A percentile compares a stretch with the other conserved stretches of the same genome.
Conservation (phyloP, 345 rosid species). For the Gossypium sturtianum region DNA sequence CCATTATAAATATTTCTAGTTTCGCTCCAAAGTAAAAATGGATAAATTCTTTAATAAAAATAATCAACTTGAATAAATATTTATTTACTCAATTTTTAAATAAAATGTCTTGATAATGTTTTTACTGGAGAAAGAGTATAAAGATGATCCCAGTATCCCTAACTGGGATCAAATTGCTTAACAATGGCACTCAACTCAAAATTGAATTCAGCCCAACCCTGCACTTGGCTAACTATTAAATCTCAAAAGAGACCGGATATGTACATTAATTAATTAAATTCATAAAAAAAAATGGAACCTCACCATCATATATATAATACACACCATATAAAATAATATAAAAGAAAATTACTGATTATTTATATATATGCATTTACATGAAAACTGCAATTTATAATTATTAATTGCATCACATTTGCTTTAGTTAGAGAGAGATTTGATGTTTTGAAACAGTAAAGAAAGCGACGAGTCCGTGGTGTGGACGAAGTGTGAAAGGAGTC, state of each 20-base stretch:
- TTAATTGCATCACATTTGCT: neutral
- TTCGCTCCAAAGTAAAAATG: no score
- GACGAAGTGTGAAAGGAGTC: slow-evolving; percentile 23
- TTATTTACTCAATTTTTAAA: no score
- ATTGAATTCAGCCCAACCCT: neutral
- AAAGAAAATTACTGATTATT: no score
- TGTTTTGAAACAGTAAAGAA: slow-evolving; percentile 1
- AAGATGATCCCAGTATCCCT: slow-evolving; percentile 24
- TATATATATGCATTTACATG: neutral
- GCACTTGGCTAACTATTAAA: neutral
- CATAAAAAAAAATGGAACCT: neutral
- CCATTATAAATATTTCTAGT: no score
- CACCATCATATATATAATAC: no score
- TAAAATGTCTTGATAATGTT: no score
- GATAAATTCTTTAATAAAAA: no score
- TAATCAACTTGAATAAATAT: no score
- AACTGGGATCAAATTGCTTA: slow-evolving; percentile 21
- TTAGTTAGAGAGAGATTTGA: neutral
- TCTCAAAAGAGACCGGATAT: neutral
- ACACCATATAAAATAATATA: no score
- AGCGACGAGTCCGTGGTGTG: slow-evolving; percentile 18
- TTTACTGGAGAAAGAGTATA: no score
- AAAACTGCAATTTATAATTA: neutral
- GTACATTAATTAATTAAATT: neutral
- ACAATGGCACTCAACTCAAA: neutral